A percentile compares a stretch with the other conserved stretches of the same genome.
These are phyloP conservation scores for Sporobolomyces pararoseus DNA, from an alignment of 768 basidiomycete species.

Conservation along the genomic window DNA sequence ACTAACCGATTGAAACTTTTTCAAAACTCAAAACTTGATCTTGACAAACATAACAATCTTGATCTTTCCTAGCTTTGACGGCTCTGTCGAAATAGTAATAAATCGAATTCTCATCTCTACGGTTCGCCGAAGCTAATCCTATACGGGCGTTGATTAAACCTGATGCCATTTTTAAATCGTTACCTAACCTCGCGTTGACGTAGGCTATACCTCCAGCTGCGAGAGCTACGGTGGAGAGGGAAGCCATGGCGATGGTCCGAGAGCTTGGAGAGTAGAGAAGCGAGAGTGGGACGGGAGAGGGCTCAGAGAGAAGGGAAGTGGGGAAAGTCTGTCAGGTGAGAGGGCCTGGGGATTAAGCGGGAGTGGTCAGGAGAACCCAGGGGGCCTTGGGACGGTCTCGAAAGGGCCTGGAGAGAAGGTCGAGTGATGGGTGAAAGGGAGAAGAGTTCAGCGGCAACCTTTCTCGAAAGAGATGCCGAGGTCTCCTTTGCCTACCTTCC, in stretches of 20 bases:
- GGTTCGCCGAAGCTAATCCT: not conserved
- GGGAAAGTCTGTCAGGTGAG: not conserved
- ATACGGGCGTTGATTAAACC: constrained; percentile 14
- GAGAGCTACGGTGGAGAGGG: too few relatives aligned
- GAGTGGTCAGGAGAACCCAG: too few relatives aligned
- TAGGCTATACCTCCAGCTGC: constrained; percentile 14
- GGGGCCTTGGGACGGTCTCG: too few relatives aligned
- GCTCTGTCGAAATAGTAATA: constrained; percentile 38
- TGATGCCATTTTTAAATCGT: constrained; percentile 1
- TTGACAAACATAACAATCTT: constrained; percentile 32
- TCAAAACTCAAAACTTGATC: constrained; percentile 11
- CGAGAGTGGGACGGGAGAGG: not conserved
- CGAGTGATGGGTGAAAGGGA: too few relatives aligned
- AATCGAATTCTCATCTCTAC: constrained; percentile 27
- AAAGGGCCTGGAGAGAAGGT: too few relatives aligned
- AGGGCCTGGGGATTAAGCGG: not conserved
- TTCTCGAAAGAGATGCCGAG: too few relatives aligned
- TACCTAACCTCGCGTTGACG: constrained; percentile 19
- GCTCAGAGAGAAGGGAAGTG: not conserved
- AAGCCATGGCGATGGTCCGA: too few relatives aligned
- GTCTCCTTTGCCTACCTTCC: too few relatives aligned
- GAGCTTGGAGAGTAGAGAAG: too few relatives aligned
- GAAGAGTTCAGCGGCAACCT: too few relatives aligned
- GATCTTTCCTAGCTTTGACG: not conserved
- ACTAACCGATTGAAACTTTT: constrained; percentile 22